A percentile compares a stretch with the other conserved stretches of the same genome.
Evolutionary conservation across 352 stramenopile species (phyloP).

Genomic region (Globisporangium barbulae): DNA sequence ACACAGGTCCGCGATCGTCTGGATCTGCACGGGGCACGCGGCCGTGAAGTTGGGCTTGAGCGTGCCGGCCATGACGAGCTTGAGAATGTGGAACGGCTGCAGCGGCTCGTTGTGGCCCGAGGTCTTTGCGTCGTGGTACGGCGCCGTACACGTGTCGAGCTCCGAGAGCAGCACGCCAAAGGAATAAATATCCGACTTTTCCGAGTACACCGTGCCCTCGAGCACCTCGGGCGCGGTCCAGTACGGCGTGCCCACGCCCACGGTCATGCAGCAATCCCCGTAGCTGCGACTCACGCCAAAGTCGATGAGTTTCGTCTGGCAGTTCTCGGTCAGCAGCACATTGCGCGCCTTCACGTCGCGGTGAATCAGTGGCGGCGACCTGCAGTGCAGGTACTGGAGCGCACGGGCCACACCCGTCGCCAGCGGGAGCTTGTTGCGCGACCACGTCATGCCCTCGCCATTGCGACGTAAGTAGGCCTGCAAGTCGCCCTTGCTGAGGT

Average conservation of each 20-base stretch:
- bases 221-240: slow-evolving; percentile 26
- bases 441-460: slow-evolving; percentile 8
- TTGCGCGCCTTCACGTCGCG: slow-evolving; percentile 58
- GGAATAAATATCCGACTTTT: slow-evolving; percentile 30
- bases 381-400: slow-evolving; percentile 43
- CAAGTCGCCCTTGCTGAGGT: slow-evolving; percentile 42
- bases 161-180: slow-evolving; percentile 36
- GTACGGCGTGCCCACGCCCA: slow-evolving; percentile 20
- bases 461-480: slow-evolving; percentile 33
- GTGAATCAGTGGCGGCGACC: slow-evolving; percentile 46
- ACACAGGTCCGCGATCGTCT: slow-evolving; percentile 11
- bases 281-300: slow-evolving; percentile 49
- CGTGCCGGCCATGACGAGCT: slow-evolving; percentile 14
- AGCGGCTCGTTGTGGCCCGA: slow-evolving; percentile 13
- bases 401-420: slow-evolving; percentile 40
- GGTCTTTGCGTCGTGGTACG: slow-evolving; percentile 27
- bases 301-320: slow-evolving; percentile 50
- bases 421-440: slow-evolving; percentile 37
- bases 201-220: slow-evolving; percentile 26
- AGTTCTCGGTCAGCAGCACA: slow-evolving; percentile 39
- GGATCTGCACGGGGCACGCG: slow-evolving; percentile 9
- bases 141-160: slow-evolving; percentile 43
- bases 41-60: slow-evolving; percentile 16
- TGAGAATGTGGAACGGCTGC: slow-evolving; percentile 18
- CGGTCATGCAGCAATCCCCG: slow-evolving; percentile 15